Base-by-base conservation (phyloP, 768 basidiomycete genomes). In the Xerocomellus dryophilus region DNA sequence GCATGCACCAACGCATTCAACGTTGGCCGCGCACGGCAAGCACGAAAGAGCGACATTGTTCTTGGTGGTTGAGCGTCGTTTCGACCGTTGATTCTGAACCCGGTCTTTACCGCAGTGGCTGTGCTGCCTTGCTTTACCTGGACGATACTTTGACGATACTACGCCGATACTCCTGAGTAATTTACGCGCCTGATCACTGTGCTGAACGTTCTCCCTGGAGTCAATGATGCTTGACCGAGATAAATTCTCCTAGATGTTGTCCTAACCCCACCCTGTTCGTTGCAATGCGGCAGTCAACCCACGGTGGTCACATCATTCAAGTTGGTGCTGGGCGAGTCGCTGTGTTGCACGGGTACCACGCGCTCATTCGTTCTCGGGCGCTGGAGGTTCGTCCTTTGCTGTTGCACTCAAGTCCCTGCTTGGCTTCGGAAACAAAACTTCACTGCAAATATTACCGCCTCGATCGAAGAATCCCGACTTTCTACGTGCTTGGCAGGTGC, bases 21-120 rank as follows among this genome's bases (percentile, higher is more conserved):
- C 21, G 65, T 25, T 17, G 57, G 58, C 54, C 61, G 66, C 36
- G 70, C 72, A 58, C 67, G 73, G 58, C 67, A 76, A 51, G 69
- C 66, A 50, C 82, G 81, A 59, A 83, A 71, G 57, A 86, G 72
- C 56, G 82, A 83, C 85, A 86, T 86, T 12, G 53, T 47, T 45
- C 39, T 45, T 3, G 35, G 10, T 51, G 45, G 25, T 40, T 14
- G 44, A 40, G 36, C 15, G 23, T 45, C 35, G 39, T 18, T 35
- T 47, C 31, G 23, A 36, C 38, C 27, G 17, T 25, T 25, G 23
- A 23, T 23, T 5, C 27, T 18, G 14, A 41, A 36, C 53, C 51
- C 51, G 53, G 51, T 51, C 44, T 20, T 31, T 17, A 43, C 59
- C 46, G 51, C 4, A 6, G 66, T 67, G 66, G 66, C 66, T 66